phyloP scores from a whole-genome alignment of 805 yeast genomes.

The Pichia nakasei region DNA sequence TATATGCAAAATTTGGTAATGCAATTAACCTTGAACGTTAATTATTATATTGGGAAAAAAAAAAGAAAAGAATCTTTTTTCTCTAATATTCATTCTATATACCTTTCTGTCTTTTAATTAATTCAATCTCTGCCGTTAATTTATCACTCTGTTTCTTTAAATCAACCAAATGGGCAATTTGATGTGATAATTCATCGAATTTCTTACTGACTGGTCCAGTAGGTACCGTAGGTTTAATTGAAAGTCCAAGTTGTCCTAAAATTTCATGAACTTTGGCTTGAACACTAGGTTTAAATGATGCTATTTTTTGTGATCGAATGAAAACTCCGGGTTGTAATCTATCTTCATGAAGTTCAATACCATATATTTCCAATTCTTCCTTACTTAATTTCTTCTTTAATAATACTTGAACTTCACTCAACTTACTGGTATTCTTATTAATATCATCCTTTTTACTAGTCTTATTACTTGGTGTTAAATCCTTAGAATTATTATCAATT shows the following conservation, averaged over 20 bases:
- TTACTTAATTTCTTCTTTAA: constrained; percentile 51
- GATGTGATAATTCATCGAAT: constrained; percentile 66
- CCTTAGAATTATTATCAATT: not conserved
- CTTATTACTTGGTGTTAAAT: not conserved
- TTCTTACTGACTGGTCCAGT: constrained; percentile 67
- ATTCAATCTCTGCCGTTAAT: constrained; percentile 65
- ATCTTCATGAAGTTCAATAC: constrained; percentile 71
- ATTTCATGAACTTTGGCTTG: constrained; percentile 53
- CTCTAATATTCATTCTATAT: constrained; percentile 1
- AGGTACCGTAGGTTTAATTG: constrained; percentile 81
- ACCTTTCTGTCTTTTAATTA: constrained; percentile 32
- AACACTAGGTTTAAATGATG: constrained; percentile 69
- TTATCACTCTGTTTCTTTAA: constrained; percentile 83
- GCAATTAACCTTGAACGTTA: constrained; percentile 75
- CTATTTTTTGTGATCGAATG: constrained; percentile 69
- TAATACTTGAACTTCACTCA: constrained; percentile 24
- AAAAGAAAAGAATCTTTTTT: no score
- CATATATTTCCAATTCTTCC: constrained; percentile 79
- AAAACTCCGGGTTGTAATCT: constrained; percentile 72
- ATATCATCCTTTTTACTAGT: not conserved
- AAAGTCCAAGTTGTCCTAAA: constrained; percentile 70
- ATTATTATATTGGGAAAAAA: not conserved
- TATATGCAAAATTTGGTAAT: constrained; percentile 84
- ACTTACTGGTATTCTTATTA: not conserved
- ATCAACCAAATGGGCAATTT: constrained; percentile 67